Conservation (phyloP, 2,329 filamentous ascomycete genomes). For the Xylariaceae sp. region DNA sequence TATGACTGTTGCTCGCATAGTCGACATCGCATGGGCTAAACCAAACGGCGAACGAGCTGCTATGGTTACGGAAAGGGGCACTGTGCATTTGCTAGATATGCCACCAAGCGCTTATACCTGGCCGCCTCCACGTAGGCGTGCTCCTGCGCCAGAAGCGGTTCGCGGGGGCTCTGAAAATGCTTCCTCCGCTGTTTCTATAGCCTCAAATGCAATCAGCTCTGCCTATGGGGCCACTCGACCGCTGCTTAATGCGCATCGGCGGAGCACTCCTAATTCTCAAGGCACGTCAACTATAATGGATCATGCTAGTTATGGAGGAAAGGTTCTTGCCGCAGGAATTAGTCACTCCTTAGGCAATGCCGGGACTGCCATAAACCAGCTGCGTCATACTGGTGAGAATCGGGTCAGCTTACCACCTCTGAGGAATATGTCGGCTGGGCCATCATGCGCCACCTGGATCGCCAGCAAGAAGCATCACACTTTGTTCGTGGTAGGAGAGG, state of each 20-base stretch:
- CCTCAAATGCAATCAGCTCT: slow-evolving; percentile 73
- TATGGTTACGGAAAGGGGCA: slow-evolving; percentile 93
- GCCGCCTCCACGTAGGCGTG: slow-evolving; percentile 73
- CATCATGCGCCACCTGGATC: slow-evolving; percentile 70
- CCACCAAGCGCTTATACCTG: slow-evolving; percentile 83
- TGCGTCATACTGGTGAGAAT: slow-evolving; percentile 78
- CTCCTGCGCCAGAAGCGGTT: slow-evolving; percentile 51
- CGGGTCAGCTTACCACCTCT: slow-evolving; percentile 73
- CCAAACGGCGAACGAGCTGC: slow-evolving; percentile 83
- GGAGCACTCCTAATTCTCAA: slow-evolving; percentile 54
- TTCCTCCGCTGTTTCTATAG: slow-evolving; percentile 68
- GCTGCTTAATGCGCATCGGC: slow-evolving; percentile 61
- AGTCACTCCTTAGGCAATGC: slow-evolving; percentile 77
- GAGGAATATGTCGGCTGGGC: slow-evolving; percentile 55
- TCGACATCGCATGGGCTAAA: slow-evolving; percentile 87
- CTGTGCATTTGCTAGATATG: slow-evolving; percentile 89
- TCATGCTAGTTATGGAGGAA: slow-evolving; percentile 72
- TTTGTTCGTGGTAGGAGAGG: slow-evolving; percentile 70
- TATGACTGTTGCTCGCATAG: slow-evolving; percentile 88
- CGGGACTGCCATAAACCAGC: slow-evolving; percentile 71
- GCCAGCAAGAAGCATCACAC: slow-evolving; percentile 66
- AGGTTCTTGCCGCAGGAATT: slow-evolving; percentile 75
- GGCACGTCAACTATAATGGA: slow-evolving; percentile 58
- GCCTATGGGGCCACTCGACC: slow-evolving; percentile 73
- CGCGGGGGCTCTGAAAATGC: slow-evolving; percentile 57